phyloP scores from a whole-genome alignment of 768 basidiomycete species.

The Kwoniella shandongensis region DNA sequence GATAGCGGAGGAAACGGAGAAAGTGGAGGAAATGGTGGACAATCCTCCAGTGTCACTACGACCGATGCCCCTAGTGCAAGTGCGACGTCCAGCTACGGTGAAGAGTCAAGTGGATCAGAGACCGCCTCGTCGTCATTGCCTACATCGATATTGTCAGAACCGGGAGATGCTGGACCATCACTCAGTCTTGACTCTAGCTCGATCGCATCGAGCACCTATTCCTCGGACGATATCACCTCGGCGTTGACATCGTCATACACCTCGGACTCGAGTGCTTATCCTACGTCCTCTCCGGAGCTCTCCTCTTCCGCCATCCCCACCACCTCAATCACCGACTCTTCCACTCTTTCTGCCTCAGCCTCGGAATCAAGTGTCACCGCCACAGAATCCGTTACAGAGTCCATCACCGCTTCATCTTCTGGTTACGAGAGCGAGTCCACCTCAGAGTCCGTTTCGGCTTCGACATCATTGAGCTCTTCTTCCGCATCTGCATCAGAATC shows the following conservation, averaged over 20 bases:
- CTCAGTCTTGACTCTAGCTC: background rate
- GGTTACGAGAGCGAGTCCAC: background rate
- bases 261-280: slow-evolving; percentile 4
- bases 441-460: slow-evolving; percentile 11
- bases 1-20: background rate
- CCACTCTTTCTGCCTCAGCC: background rate
- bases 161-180: background rate
- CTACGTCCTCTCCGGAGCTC: background rate
- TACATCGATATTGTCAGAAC: slow-evolving; percentile 1
- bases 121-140: background rate
- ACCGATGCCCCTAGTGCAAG: slow-evolving; percentile 4
- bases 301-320: slow-evolving; percentile 11
- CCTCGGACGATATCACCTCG: slow-evolving; percentile 10
- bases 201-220: background rate
- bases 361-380: background rate
- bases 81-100: background rate
- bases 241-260: slow-evolving; percentile 6
- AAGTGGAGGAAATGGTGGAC: slow-evolving; percentile 11
- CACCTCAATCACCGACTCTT: slow-evolving; percentile 16
- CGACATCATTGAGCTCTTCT: slow-evolving; percentile 23
- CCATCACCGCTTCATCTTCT: background rate
- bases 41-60: background rate
- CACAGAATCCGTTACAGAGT: slow-evolving; percentile 3
- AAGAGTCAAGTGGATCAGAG: background rate
- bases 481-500: slow-evolving; percentile 1